Evolutionary conservation across 805 yeast genomes (phyloP), one percentile per base, ranked within the genome.

Genomic region (Wickerhamiella lipophila): DNA sequence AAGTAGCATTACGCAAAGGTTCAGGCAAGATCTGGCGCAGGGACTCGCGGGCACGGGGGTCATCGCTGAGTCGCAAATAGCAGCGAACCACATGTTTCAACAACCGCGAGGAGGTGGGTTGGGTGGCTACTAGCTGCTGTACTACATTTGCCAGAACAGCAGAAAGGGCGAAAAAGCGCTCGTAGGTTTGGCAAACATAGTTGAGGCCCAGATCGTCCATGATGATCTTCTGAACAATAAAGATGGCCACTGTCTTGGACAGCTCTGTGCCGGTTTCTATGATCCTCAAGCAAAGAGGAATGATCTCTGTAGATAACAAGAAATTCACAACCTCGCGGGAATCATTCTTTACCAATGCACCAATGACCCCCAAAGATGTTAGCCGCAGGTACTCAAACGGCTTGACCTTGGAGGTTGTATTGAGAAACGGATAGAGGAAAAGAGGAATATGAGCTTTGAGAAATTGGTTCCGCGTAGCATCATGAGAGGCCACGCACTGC

Each of bases 401-500:
- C 55, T 96, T 74, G 56, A 86, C 88, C 62, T 88, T 82, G 32
- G 95, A 84, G 55, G 83, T 83, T 3, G 97, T 88, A 60, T 87
- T 86, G 60, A 89, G 73, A 60, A 89, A 89, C 26, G 98, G 98
- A 66, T 92, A 92, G 50, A 89, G 70, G 58, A 87, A 92, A 43
- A 92, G 70, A 43, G 97, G 96, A 51, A 89, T 78, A 59, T 92
- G 95, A 1, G 97, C 96, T 63, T 78, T 80, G 53, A 89, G 69
- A 57, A 89, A 89, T 49, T 83, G 73, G 26, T 77, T 79, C 61
- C 95, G 78, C 0, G 97, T 92, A 55, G 86, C 95, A 34, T 81
- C 79, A 62, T 92, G 96, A 1, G 95, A 83, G 2, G 98, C 98
- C 38, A 89, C 96, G 67, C 98, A 92, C 66, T 89, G 98, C 55